Evolutionary conservation across 2,329 filamentous ascomycete genomes (phyloP).

Genomic region (Macrophomina tecta): DNA sequence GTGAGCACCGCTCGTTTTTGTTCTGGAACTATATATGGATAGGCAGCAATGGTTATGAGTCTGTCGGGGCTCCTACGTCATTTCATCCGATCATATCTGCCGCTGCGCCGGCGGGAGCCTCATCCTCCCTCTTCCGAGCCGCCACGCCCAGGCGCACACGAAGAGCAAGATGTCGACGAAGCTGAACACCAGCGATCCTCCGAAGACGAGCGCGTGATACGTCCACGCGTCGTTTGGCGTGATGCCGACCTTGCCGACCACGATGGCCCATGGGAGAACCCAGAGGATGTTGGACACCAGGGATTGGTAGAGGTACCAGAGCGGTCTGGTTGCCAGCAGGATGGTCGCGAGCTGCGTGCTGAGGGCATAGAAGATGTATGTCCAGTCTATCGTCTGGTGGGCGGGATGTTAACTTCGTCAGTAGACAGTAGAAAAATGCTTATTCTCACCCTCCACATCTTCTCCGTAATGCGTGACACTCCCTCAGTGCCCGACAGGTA

Average conservation of each 20-base stretch:
- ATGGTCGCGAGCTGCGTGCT: constrained; percentile 70
- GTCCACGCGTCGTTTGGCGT: constrained; percentile 66
- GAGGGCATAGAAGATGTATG: constrained; percentile 72
- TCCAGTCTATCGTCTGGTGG: constrained; percentile 54
- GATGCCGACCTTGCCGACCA: constrained; percentile 49
- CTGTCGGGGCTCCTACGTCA: too few relatives aligned
- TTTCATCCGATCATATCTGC: background rate
- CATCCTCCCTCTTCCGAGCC: constrained; percentile 38
- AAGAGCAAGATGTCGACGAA: constrained; percentile 63
- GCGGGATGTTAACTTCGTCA: background rate
- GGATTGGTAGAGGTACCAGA: constrained; percentile 73
- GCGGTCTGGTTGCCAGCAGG: constrained; percentile 66
- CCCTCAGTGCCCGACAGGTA: constrained; percentile 64
- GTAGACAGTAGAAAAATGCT: background rate
- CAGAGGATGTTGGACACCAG: constrained; percentile 71
- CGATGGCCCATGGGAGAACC: constrained; percentile 74
- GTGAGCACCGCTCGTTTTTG: too few relatives aligned
- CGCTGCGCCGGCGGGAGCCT: background rate
- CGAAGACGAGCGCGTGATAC: constrained; percentile 71
- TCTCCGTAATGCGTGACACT: constrained; percentile 66
- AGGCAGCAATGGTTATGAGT: too few relatives aligned
- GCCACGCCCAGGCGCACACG: constrained; percentile 59
- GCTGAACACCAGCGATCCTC: constrained; percentile 70
- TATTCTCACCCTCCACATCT: constrained; percentile 64
- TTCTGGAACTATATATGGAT: too few relatives aligned